Conservation (phyloP, 225 moss, liverwort and hornwort species). For the Pseudoscleropodium purum region DNA sequence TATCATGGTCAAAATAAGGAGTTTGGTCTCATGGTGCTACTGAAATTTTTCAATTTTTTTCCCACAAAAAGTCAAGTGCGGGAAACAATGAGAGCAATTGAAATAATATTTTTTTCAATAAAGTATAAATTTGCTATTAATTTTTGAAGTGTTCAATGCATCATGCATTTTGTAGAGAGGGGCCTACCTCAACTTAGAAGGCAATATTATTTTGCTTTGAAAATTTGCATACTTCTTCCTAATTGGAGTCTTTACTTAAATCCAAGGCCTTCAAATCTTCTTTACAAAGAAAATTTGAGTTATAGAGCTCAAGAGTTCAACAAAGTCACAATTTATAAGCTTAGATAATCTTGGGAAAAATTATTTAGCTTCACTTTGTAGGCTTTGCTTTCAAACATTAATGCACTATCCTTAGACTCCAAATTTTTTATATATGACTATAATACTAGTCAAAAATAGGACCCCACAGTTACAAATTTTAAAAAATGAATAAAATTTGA, state of each 20-base stretch:
- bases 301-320: background rate
- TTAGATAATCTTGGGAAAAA: background rate
- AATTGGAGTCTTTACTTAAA: background rate
- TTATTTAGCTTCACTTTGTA: background rate
- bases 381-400: background rate
- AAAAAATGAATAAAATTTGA: too few species aligned
- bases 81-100: too few species aligned
- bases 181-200: accelerated
- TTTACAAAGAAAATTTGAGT: background rate
- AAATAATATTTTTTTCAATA: too few species aligned
- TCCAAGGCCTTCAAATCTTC: background rate
- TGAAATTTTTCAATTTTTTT: too few species aligned
- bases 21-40: too few species aligned
- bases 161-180: background rate
- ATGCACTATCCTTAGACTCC: accelerated
- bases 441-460: background rate
- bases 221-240: background rate
- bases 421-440: background rate
- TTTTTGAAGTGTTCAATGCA: too few species aligned
- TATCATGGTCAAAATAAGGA: too few species aligned
- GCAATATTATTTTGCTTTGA: background rate
- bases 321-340: background rate
- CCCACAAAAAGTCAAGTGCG: too few species aligned
- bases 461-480: too few species aligned
- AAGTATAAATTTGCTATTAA: too few species aligned